Percentiles rank a stretch among this genome's conserved stretches.
phyloP scores from a whole-genome alignment of 805 yeast genomes.

The Kluyveromyces siamensis region DNA sequence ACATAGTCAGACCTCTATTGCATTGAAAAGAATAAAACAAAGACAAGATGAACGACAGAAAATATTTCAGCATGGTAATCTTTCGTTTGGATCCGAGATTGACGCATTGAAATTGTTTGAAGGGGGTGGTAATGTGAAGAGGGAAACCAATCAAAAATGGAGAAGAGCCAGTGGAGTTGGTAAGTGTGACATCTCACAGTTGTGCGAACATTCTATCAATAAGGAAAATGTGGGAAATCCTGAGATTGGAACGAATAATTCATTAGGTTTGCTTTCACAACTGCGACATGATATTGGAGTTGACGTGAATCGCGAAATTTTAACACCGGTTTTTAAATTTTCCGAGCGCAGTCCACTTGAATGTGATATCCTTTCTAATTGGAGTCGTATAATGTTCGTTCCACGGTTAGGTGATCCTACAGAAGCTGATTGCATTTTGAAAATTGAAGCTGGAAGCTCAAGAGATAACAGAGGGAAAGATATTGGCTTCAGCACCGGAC shows the following conservation, averaged over 20 bases:
- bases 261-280: background rate
- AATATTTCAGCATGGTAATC: background rate
- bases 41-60: background rate
- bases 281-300: background rate
- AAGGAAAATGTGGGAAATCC: background rate
- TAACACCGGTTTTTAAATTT: background rate
- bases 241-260: background rate
- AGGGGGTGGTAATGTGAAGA: no score
- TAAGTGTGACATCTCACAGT: background rate
- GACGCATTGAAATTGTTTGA: background rate
- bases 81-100: background rate
- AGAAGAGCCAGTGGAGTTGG: background rate
- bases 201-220: background rate
- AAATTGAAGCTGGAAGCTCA: background rate
- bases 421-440: conserved; percentile 1
- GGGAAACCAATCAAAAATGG: background rate
- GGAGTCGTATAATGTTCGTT: background rate
- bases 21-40: background rate
- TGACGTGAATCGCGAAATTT: background rate
- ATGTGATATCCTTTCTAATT: background rate
- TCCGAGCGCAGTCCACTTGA: background rate
- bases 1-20: background rate
- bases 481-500: background rate
- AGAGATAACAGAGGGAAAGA: background rate
- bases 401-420: background rate